Percentiles rank a stretch among this genome's conserved stretches.
These are phyloP conservation scores for Russula sp. DNA, from an alignment of 768 basidiomycete genomes.

Conservation along the genomic window DNA sequence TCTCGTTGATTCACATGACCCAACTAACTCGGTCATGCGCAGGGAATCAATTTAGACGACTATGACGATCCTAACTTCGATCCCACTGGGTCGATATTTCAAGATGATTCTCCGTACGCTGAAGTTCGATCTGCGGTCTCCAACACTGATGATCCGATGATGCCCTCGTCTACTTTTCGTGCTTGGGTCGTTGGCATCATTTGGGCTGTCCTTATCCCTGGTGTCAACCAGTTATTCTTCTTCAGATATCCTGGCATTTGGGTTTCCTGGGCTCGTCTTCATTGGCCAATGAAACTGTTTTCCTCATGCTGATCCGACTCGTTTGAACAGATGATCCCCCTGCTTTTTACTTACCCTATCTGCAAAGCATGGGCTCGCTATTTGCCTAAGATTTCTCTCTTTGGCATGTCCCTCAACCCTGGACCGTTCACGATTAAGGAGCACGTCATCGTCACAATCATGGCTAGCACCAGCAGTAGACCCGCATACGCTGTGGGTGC, in stretches of 20 bases:
- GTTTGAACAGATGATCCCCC: conserved; percentile 44
- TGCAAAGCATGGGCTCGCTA: conserved; percentile 29
- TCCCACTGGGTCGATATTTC: no score
- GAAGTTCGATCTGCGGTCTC: no score
- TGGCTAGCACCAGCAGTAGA: conserved; percentile 33
- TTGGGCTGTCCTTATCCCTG: not conserved
- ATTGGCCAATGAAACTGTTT: not conserved
- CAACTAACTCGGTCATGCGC: no score
- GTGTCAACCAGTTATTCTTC: not conserved
- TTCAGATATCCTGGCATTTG: not conserved
- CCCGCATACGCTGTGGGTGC: conserved; percentile 32
- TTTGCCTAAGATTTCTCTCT: conserved; percentile 47
- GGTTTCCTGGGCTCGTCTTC: not conserved
- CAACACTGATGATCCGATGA: no score
- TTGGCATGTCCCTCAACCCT: conserved; percentile 51
- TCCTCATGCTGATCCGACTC: not conserved
- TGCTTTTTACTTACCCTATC: not conserved
- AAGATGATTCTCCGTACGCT: no score
- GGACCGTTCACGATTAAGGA: conserved; percentile 77
- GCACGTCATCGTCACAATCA: conserved; percentile 47
- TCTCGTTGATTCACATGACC: no score
- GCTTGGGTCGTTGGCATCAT: not conserved
- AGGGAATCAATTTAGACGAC: no score
- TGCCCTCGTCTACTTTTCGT: not conserved
- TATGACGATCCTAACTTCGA: no score